Base-by-base conservation (phyloP, 768 basidiomycete species). In the Cystobasidium tubakii region DNA sequence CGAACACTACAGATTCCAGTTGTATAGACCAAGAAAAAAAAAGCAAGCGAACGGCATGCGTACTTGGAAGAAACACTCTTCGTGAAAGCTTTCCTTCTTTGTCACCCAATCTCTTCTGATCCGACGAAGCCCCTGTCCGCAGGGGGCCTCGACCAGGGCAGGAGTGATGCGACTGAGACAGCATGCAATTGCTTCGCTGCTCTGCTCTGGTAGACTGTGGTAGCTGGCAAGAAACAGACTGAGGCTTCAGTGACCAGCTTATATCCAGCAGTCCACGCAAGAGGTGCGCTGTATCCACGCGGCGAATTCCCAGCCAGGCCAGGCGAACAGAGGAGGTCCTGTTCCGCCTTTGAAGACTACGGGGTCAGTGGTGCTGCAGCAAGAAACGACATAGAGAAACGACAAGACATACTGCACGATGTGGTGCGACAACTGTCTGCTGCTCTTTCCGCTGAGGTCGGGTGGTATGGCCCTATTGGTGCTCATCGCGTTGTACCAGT, bases 401-500 rank as follows among this genome's bases (percentile, higher is more conserved):
- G n/a, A 6, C 53, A n/a, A n/a, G n/a, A 13, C 33, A 60, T 25
- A 27, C 13, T 60, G 6, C 3, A 42, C 63, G 23, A 65, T 65
- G 63, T 65, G 63, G 63, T 65, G 63, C 25, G 63, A 65, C 25
- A 36, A 65, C 33, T 65, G 63, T 23, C 46, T 69, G 43, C 66
- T 69, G 9, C 17, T 69, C 29, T 69, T 69, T 23, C 66, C 66
- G 19, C 29, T 69, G 44, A 13, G 66, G 29, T 34, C 66, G 9
- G 66, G 66, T 34, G 66, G 66, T 25, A 9, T 69, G 9, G 42
- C 46, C 46, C 46, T 69, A 12, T 27, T 69, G 50, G 46, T 43
- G 3, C 46, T 69, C 23, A 69, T 69, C 2, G 66, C 66, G 12
- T 19, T 54, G n/a, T 69, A 69, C 29, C 66, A 69, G 66, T 69